These are phyloP conservation scores for Aspergillus jensenii DNA, from an alignment of 2,329 filamentous ascomycete genomes.

Conservation along the genomic window DNA sequence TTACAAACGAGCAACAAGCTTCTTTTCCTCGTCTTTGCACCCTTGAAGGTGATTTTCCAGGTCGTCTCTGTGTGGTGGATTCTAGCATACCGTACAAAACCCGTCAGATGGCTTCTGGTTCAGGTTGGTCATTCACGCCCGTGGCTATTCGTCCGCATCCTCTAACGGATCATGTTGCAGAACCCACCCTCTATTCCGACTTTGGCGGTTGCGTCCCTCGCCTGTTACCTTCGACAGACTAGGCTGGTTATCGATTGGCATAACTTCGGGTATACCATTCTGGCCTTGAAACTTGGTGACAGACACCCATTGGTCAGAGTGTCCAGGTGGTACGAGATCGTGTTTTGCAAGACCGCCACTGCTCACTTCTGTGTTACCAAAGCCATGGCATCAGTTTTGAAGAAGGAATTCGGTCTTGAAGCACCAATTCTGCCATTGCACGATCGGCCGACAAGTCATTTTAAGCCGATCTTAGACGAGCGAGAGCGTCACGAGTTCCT, in stretches of 20 bases:
- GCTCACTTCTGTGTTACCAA: constrained; percentile 85
- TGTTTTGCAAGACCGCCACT: constrained; percentile 66
- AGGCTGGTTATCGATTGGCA: constrained; percentile 94
- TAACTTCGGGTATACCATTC: constrained; percentile 95
- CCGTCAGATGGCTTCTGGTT: constrained; percentile 81
- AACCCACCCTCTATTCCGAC: constrained; percentile 96
- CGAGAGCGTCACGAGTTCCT: constrained; percentile 61
- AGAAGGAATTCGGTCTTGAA: constrained; percentile 63
- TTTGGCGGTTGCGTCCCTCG: constrained; percentile 69
- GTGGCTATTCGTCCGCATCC: not conserved
- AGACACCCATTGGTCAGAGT: constrained; percentile 73
- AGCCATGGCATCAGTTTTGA: constrained; percentile 78
- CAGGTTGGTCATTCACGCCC: constrained; percentile 51
- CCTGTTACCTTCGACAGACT: constrained; percentile 75
- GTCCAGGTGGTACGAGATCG: constrained; percentile 74
- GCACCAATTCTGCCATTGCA: constrained; percentile 72
- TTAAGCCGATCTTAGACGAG: constrained; percentile 64
- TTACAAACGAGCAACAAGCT: constrained; percentile 68
- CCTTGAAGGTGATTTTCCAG: constrained; percentile 85
- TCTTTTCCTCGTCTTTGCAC: constrained; percentile 75
- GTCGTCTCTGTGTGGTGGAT: constrained; percentile 68
- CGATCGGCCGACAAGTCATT: constrained; percentile 80
- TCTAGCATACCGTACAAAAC: constrained; percentile 71
- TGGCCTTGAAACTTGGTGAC: constrained; percentile 64
- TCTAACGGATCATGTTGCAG: constrained; percentile 42